Percentiles rank a stretch among this genome's conserved stretches.
Evolutionary conservation across 2,329 filamentous ascomycete genomes (phyloP).

Genomic region (Nannizziopsis barbatae): DNA sequence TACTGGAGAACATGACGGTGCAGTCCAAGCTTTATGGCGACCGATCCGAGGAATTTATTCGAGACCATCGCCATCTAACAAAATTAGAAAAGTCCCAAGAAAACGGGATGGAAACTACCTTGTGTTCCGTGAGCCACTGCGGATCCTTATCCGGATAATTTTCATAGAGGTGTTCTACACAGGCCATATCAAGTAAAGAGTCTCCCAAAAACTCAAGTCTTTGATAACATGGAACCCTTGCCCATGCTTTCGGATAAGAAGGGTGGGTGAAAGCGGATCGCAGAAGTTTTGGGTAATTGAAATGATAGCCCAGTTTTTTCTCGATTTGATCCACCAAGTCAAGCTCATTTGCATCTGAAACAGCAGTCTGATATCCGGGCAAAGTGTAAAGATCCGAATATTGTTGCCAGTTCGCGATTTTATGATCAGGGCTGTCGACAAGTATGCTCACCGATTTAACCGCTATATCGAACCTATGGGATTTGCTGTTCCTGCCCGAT

Average conservation of each 20-base stretch:
- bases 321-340: conserved; percentile 57
- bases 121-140: conserved; percentile 96
- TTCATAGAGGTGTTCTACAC: conserved; percentile 71
- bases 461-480: conserved; percentile 47
- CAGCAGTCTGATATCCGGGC: conserved; percentile 58
- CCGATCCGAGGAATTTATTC: conserved; percentile 79
- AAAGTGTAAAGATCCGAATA: conserved; percentile 59
- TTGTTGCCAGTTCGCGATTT: conserved; percentile 56
- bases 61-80: conserved; percentile 84
- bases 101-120: conserved; percentile 34
- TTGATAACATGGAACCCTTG: conserved; percentile 78
- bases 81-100: neutral
- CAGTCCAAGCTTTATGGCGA: conserved; percentile 68
- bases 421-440: conserved; percentile 58
- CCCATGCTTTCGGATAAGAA: conserved; percentile 63
- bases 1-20: conserved; percentile 56
- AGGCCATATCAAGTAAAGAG: conserved; percentile 73
- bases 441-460: conserved; percentile 49
- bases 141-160: conserved; percentile 69
- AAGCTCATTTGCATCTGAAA: conserved; percentile 53
- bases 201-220: conserved; percentile 88
- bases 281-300: conserved; percentile 63
- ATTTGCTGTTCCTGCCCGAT: conserved; percentile 34
- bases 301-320: conserved; percentile 50
- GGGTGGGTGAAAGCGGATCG: conserved; percentile 81